Evolutionary conservation across 2,329 filamentous ascomycete genomes (phyloP).

Genomic region (Talaromyces sp.): DNA sequence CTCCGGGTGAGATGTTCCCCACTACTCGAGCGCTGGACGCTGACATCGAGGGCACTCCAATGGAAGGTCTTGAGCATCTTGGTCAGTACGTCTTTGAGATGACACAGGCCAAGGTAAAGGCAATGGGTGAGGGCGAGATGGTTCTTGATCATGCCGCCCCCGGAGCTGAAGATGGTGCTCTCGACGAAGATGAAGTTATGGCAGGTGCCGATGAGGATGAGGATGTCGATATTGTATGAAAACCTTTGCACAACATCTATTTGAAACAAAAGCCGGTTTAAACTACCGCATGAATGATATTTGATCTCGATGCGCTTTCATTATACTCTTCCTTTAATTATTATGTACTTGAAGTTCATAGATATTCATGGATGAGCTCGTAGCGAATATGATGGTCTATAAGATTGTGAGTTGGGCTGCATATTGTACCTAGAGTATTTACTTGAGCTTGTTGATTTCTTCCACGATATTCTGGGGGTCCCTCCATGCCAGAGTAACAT

Average conservation of each 20-base stretch:
- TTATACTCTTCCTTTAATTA: too few species aligned
- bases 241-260: conserved; percentile 11
- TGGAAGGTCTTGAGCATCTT: conserved; percentile 91
- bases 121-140: conserved; percentile 52
- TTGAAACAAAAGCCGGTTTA: conserved; percentile 6
- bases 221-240: conserved; percentile 40
- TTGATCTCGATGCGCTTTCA: conserved; percentile 5
- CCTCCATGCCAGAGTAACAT: conserved; percentile 63
- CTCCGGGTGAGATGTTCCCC: conserved; percentile 85
- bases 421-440: background rate
- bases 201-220: conserved; percentile 38
- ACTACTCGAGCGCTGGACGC: conserved; percentile 58
- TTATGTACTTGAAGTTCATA: background rate
- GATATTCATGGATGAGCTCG: background rate
- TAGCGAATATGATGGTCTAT: too few species aligned
- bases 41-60: conserved; percentile 61
- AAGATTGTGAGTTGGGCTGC: too few species aligned
- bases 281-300: conserved; percentile 6
- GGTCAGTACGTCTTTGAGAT: conserved; percentile 97
- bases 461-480: conserved; percentile 65
- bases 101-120: conserved; percentile 72
- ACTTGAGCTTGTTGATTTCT: conserved; percentile 49
- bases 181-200: conserved; percentile 41
- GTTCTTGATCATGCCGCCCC: conserved; percentile 37
- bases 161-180: conserved; percentile 32